These are phyloP conservation scores for Lasiodiplodia sp. DNA, from an alignment of 2,329 filamentous ascomycete genomes.

Conservation along the genomic window DNA sequence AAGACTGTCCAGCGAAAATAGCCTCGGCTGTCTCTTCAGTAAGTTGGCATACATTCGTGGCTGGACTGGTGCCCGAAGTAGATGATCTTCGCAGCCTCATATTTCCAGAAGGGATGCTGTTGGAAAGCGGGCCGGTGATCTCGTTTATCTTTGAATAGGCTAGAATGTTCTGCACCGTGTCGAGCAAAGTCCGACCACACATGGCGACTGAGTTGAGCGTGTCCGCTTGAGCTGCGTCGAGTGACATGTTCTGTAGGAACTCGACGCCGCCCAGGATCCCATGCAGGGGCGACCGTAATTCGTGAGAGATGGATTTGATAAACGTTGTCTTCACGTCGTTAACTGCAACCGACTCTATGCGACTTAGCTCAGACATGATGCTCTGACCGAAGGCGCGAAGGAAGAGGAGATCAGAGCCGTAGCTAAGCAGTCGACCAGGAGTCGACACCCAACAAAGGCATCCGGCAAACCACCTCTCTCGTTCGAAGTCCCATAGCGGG, in stretches of 20 bases:
- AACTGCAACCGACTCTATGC: not conserved
- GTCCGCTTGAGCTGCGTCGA: not conserved
- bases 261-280: slow-evolving; percentile 11
- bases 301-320: slow-evolving; percentile 51
- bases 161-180: slow-evolving; percentile 44
- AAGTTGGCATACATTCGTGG: slow-evolving; percentile 43
- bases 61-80: not conserved
- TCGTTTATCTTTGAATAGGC: slow-evolving; percentile 48
- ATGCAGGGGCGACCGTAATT: slow-evolving; percentile 32
- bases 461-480: slow-evolving; percentile 48
- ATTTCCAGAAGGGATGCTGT: slow-evolving; percentile 3
- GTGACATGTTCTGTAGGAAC: slow-evolving; percentile 32
- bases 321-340: slow-evolving; percentile 36
- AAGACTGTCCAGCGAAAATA: slow-evolving; percentile 32
- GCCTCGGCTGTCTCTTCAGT: slow-evolving; percentile 48
- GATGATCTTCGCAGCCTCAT: not conserved
- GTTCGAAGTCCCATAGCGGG: slow-evolving; percentile 49
- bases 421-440: slow-evolving; percentile 44
- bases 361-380: slow-evolving; percentile 39
- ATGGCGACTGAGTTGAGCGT: slow-evolving; percentile 40
- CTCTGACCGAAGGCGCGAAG: slow-evolving; percentile 45
- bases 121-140: slow-evolving; percentile 30
- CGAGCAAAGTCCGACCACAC: slow-evolving; percentile 51
- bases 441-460: slow-evolving; percentile 48
- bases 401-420: slow-evolving; percentile 47